Conservation (phyloP, 306 rosid genomes). For the Acacia melanoxylon region DNA sequence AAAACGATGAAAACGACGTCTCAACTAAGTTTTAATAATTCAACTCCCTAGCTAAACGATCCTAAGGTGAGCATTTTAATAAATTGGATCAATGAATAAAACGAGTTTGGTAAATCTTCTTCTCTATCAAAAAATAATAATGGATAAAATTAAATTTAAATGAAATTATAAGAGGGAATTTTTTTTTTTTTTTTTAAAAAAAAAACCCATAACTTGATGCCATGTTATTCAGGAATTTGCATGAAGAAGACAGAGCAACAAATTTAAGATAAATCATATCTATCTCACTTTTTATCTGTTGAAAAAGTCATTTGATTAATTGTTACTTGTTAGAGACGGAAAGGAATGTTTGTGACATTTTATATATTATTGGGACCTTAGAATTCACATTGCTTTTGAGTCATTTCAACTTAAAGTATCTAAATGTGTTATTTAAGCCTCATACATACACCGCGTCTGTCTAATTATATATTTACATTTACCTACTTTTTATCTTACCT, state of each 20-base stretch:
- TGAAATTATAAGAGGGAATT: not conserved
- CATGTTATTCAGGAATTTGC: not conserved
- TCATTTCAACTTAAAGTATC: not conserved
- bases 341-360: not conserved
- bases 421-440: not conserved
- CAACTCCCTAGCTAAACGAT: not conserved
- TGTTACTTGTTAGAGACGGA: not conserved
- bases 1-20: not conserved
- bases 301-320: not conserved
- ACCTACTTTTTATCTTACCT: not conserved
- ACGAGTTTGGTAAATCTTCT: not conserved
- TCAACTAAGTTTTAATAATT: not conserved
- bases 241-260: not conserved
- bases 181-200: too few species aligned
- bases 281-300: not conserved
- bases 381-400: not conserved
- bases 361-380: not conserved
- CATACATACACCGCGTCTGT: not conserved
- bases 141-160: not conserved
- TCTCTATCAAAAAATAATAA: too few species aligned
- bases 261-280: not conserved
- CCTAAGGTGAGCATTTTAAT: not conserved
- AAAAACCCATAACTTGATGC: not conserved
- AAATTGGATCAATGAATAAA: not conserved
- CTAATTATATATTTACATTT: not conserved